Conservation (phyloP, 495 filamentous ascomycete genomes). For the Evernia prunastri region DNA sequence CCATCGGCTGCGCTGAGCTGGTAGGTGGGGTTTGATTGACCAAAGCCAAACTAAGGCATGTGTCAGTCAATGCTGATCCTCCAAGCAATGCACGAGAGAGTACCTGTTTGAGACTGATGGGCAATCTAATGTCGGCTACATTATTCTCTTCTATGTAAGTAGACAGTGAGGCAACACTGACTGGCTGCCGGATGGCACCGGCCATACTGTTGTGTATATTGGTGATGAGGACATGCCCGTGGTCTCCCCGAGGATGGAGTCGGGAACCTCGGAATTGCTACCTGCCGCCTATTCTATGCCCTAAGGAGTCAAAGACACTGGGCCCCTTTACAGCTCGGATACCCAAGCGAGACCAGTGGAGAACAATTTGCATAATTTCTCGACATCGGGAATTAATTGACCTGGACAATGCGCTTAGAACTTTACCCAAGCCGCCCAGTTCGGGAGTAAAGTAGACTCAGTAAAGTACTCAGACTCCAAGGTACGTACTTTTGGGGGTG, state of each 20-base stretch:
- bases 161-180: conserved; percentile 72
- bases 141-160: conserved; percentile 61
- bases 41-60: conserved; percentile 73
- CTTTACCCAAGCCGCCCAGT: too few relatives aligned
- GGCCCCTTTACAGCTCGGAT: too few relatives aligned
- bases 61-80: conserved; percentile 7
- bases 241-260: neutral
- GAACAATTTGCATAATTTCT: too few relatives aligned
- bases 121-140: conserved; percentile 72
- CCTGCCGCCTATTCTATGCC: too few relatives aligned
- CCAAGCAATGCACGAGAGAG: conserved; percentile 17
- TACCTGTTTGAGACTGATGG: conserved; percentile 85
- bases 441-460: too few relatives aligned
- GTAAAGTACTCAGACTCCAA: too few relatives aligned
- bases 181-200: conserved; percentile 78
- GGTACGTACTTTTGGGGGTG: too few relatives aligned
- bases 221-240: conserved; percentile 10
- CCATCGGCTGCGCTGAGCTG: conserved; percentile 66
- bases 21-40: conserved; percentile 96
- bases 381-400: too few relatives aligned
- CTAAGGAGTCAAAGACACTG: too few relatives aligned
- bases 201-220: conserved; percentile 55
- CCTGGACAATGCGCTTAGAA: too few relatives aligned
- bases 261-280: too few relatives aligned
- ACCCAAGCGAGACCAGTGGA: too few relatives aligned